A percentile compares a stretch with the other conserved stretches of the same genome.
Evolutionary conservation across 2,329 filamentous ascomycete species (phyloP).

Genomic region (Hymenoscyphus linearis): DNA sequence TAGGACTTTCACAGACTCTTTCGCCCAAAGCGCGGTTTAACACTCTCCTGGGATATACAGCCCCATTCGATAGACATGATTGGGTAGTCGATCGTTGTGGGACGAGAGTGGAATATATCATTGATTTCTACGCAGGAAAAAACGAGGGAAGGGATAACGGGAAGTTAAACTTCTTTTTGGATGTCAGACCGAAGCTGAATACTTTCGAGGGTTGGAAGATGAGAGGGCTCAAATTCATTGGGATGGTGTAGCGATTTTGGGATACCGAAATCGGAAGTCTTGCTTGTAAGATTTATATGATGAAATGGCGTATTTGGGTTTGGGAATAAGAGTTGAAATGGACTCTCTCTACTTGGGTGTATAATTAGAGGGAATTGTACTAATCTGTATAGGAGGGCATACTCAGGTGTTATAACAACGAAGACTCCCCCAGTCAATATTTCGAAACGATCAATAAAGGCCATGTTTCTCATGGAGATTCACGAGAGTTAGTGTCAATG

Average conservation of each 20-base stretch:
- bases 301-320: not conserved
- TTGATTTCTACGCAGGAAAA: conserved; percentile 89
- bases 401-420: not conserved
- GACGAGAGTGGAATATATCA: conserved; percentile 83
- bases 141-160: conserved; percentile 36
- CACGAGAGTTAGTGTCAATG: too few relatives aligned
- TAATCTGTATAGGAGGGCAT: conserved; percentile 1
- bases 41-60: conserved; percentile 77
- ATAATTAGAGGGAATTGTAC: not conserved
- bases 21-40: conserved; percentile 82
- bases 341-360: not conserved
- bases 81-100: conserved; percentile 95
- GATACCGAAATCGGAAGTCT: not conserved
- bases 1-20: conserved; percentile 62
- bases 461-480: too few relatives aligned
- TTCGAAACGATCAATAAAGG: not conserved
- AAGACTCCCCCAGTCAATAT: not conserved
- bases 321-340: not conserved
- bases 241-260: conserved; percentile 38
- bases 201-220: conserved; percentile 64
- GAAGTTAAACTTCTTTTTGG: conserved; percentile 58
- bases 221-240: conserved; percentile 48
- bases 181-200: conserved; percentile 65
- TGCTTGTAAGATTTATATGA: not conserved
- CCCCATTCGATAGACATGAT: conserved; percentile 93